These are phyloP conservation scores for Cyberlindnera lachancei DNA, from an alignment of 805 yeast species.

Conservation along the genomic window DNA sequence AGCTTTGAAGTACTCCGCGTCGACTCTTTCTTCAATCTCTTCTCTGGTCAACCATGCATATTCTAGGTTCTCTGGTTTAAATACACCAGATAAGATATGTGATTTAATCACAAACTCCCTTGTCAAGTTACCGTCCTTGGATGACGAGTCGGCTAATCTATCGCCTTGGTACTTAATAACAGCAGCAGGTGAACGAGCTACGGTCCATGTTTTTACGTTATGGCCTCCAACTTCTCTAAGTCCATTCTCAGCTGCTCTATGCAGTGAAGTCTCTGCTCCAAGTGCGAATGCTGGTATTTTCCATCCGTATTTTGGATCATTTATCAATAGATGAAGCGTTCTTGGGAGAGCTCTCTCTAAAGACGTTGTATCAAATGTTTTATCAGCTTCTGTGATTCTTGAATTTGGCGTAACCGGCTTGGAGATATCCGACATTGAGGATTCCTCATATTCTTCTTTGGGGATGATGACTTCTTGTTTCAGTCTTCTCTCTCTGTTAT, in stretches of 20 bases:
- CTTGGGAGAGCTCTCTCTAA: slow-evolving; percentile 75
- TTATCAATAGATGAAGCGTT: slow-evolving; percentile 69
- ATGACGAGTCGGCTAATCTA: slow-evolving; percentile 15
- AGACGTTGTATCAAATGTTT: slow-evolving; percentile 48
- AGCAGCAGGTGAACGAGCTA: slow-evolving; percentile 84
- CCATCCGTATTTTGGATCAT: slow-evolving; percentile 49
- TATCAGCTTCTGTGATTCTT: slow-evolving; percentile 74
- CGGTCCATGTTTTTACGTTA: slow-evolving; percentile 76
- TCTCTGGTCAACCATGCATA: slow-evolving; percentile 82
- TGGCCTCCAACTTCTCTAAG: slow-evolving; percentile 66
- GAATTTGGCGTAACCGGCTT: slow-evolving; percentile 65
- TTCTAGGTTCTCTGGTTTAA: slow-evolving; percentile 39
- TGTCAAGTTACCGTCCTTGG: slow-evolving; percentile 14
- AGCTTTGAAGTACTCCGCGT: slow-evolving; percentile 45
- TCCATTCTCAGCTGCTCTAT: slow-evolving; percentile 68
- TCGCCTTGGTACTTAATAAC: slow-evolving; percentile 37
- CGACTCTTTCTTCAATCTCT: slow-evolving; percentile 55
- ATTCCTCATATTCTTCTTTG: slow-evolving; percentile 32
- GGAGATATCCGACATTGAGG: slow-evolving; percentile 48
- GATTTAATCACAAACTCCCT: slow-evolving; percentile 77
- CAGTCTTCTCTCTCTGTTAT: slow-evolving; percentile 79
- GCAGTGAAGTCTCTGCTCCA: slow-evolving; percentile 40
- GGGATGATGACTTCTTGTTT: slow-evolving; percentile 79
- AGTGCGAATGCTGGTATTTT: slow-evolving; percentile 66
- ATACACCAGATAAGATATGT: slow-evolving; percentile 81